Conservation (phyloP, 495 filamentous ascomycete genomes). For the Daldinia caldariorum region DNA sequence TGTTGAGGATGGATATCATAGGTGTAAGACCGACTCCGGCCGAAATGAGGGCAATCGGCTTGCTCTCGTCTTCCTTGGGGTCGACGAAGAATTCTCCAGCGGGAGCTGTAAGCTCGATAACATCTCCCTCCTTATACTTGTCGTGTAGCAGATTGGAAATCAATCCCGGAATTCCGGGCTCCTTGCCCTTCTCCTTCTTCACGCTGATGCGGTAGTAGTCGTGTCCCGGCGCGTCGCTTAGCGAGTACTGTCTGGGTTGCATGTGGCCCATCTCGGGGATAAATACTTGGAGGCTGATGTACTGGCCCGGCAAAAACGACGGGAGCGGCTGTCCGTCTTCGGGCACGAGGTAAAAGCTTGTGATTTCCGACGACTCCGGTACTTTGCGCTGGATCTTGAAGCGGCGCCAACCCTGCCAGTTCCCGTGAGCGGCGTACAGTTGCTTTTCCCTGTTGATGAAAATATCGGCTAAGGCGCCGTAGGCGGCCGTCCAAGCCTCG, state of each 20-base stretch:
- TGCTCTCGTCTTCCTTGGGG: slow-evolving; percentile 47
- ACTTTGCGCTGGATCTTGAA: slow-evolving; percentile 73
- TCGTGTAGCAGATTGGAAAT: slow-evolving; percentile 78
- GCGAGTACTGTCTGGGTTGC: slow-evolving; percentile 78
- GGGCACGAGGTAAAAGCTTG: slow-evolving; percentile 75
- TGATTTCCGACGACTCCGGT: slow-evolving; percentile 70
- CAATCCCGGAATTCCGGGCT: slow-evolving; percentile 64
- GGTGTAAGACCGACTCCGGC: slow-evolving; percentile 77
- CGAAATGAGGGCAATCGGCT: slow-evolving; percentile 72
- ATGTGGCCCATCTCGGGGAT: slow-evolving; percentile 65
- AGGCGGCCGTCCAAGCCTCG: slow-evolving; percentile 76
- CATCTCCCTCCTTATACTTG: slow-evolving; percentile 65
- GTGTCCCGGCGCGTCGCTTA: slow-evolving; percentile 67
- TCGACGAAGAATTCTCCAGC: slow-evolving; percentile 76
- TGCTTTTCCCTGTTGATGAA: slow-evolving; percentile 72
- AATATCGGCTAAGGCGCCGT: slow-evolving; percentile 74
- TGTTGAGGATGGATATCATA: slow-evolving; percentile 73
- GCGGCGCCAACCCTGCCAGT: slow-evolving; percentile 72
- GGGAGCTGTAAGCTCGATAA: slow-evolving; percentile 71
- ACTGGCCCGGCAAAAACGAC: slow-evolving; percentile 72
- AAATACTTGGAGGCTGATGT: slow-evolving; percentile 68
- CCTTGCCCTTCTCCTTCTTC: slow-evolving; percentile 69
- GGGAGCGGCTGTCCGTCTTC: slow-evolving; percentile 70
- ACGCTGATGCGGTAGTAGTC: slow-evolving; percentile 76
- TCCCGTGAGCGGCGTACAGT: slow-evolving; percentile 64